Conservation (phyloP, 768 basidiomycete species). For the Mycena haematopus region DNA sequence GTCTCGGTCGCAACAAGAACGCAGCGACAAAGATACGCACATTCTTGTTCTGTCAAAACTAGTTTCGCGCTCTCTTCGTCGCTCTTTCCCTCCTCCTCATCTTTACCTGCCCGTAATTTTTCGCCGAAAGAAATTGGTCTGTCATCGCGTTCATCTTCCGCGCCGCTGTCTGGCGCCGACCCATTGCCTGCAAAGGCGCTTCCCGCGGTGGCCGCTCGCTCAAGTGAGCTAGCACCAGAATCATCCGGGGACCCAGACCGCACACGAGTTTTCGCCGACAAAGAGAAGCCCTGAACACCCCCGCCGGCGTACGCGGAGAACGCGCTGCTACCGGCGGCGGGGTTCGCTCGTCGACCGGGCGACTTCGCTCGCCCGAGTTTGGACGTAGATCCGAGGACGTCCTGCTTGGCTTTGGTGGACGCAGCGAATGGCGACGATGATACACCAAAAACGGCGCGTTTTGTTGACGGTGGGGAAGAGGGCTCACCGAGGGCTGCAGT, state of each 20-base stretch:
- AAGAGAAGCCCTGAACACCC: constrained; percentile 56
- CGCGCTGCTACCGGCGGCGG: constrained; percentile 52
- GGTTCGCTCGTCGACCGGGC: constrained; percentile 53
- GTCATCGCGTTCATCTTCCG: constrained; percentile 56
- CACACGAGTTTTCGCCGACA: constrained; percentile 60
- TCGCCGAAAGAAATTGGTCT: constrained; percentile 62
- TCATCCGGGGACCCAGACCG: constrained; percentile 57
- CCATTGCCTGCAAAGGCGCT: constrained; percentile 38
- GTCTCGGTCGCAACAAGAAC: constrained; percentile 3
- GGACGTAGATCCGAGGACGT: constrained; percentile 50
- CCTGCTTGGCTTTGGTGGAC: constrained; percentile 55
- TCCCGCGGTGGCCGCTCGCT: constrained; percentile 41
- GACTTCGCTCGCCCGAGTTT: constrained; percentile 59
- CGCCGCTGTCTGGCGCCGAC: constrained; percentile 44
- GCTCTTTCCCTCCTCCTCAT: constrained; percentile 56
- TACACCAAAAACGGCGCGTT: constrained; percentile 27
- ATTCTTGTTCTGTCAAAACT: constrained; percentile 71
- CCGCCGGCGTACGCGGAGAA: constrained; percentile 67
- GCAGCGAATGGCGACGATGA: constrained; percentile 34
- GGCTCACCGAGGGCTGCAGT: constrained; percentile 19
- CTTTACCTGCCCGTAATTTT: constrained; percentile 66
- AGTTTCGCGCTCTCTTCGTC: constrained; percentile 57
- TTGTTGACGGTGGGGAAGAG: constrained; percentile 28
- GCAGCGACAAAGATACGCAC: constrained; percentile 42
- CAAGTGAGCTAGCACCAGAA: constrained; percentile 52